Evolutionary conservation across 768 basidiomycete genomes (phyloP), one percentile per base, ranked within the genome.

Genomic region (Auricularia cornea): DNA sequence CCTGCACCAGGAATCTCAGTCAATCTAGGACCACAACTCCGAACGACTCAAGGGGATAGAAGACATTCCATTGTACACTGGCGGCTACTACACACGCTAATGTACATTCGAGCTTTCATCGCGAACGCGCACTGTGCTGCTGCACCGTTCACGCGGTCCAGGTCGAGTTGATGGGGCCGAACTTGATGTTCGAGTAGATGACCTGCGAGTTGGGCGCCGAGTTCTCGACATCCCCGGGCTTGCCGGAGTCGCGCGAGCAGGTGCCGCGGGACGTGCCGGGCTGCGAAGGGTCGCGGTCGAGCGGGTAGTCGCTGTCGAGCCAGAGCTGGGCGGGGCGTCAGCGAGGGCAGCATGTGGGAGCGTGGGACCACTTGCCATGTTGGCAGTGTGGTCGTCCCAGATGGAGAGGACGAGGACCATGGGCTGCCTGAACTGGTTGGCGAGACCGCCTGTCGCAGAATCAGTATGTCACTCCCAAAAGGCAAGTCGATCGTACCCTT

Each of bases 121-220:
- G 14, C 20, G 54, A 26, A 26, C 54, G 12, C 54, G 29, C 54
- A 11, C 6, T 26, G 20, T 48, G 51, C n/a, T 6, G n/a, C n/a
- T n/a, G n/a, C n/a, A n/a, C n/a, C 4, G 14, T 3, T 57, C 29
- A 57, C 11, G 54, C 62, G 51, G 66, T 69, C 67, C 68, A 82
- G 62, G 81, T 82, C 31, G 79, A 77, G 65, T 78, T 79, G 68
- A 83, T 78, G 70, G 75, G 72, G 62, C 81, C 82, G 69, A 78
- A 80, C 71, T 74, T 78, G 76, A 83, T 84, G 79, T 84, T 84
- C 33, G 81, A 83, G 79, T 70, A 84, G 64, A 73, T 77, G 71
- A 84, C 82, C 28, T 74, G 73, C 30, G 81, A 76, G 69, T 74
- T 74, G 60, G 80, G 68, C 66, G 65, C 61, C 56, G 72, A 59